A percentile compares a stretch with the other conserved stretches of the same genome.
phyloP scores from a whole-genome alignment of 1,139 yeast genomes.

The Suhomyces kunorum region DNA sequence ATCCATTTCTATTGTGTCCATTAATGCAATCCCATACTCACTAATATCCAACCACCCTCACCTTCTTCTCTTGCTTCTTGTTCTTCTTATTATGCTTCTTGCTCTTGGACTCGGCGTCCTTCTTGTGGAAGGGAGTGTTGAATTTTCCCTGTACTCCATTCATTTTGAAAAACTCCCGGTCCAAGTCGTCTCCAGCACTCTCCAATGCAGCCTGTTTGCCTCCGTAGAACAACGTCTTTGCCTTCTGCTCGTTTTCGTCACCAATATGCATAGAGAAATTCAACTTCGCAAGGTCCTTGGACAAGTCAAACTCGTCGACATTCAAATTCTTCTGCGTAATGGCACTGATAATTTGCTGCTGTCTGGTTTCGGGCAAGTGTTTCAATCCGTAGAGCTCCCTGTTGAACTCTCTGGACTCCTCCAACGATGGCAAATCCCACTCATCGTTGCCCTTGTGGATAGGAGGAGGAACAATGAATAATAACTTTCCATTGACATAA shows the following conservation, averaged over 20 bases:
- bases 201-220: slow-evolving; percentile 80
- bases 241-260: slow-evolving; percentile 36
- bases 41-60: slow-evolving; percentile 44
- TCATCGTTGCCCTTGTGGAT: slow-evolving; percentile 40
- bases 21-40: slow-evolving; percentile 9
- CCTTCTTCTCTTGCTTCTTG: slow-evolving; percentile 60
- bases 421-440: slow-evolving; percentile 42
- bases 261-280: slow-evolving; percentile 78
- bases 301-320: slow-evolving; percentile 57
- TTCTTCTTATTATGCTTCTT: slow-evolving; percentile 83
- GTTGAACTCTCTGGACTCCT: slow-evolving; percentile 65
- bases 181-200: slow-evolving; percentile 78
- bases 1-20: slow-evolving; percentile 1
- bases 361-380: slow-evolving; percentile 69
- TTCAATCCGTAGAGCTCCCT: slow-evolving; percentile 65
- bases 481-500: slow-evolving; percentile 87
- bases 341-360: slow-evolving; percentile 66
- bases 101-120: slow-evolving; percentile 20
- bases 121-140: slow-evolving; percentile 72
- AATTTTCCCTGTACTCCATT: slow-evolving; percentile 62
- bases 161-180: slow-evolving; percentile 79
- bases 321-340: slow-evolving; percentile 55
- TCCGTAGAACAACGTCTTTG: slow-evolving; percentile 58
- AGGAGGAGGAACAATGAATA: slow-evolving; percentile 90
- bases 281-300: slow-evolving; percentile 67